A percentile compares a stretch with the other conserved stretches of the same genome.
These are phyloP conservation scores for Favolaschia claudopus DNA, from an alignment of 768 basidiomycete species.

Conservation along the genomic window DNA sequence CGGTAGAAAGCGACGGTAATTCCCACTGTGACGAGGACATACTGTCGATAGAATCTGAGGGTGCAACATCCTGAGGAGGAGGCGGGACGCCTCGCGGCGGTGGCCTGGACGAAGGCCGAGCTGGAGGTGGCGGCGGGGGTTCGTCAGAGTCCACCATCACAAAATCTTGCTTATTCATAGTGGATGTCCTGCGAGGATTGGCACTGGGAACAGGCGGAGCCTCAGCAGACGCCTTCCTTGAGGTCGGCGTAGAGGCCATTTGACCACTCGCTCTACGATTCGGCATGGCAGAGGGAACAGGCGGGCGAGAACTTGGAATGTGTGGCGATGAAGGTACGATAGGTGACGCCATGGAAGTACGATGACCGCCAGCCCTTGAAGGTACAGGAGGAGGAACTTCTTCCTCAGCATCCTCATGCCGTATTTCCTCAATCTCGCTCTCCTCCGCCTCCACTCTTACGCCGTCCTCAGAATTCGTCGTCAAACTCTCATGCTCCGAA, in stretches of 20 bases:
- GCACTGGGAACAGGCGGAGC: slow-evolving; percentile 22
- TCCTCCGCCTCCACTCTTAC: slow-evolving; percentile 75
- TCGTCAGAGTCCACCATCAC: slow-evolving; percentile 64
- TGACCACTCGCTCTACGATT: slow-evolving; percentile 49
- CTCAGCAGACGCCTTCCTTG: slow-evolving; percentile 48
- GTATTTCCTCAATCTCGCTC: slow-evolving; percentile 75
- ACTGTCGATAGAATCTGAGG: slow-evolving; percentile 34
- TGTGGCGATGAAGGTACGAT: slow-evolving; percentile 57
- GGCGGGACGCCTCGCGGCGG: slow-evolving; percentile 50
- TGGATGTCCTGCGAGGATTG: slow-evolving; percentile 33
- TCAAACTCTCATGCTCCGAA: slow-evolving; percentile 53
- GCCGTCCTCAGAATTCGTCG: slow-evolving; percentile 60
- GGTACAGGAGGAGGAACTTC: slow-evolving; percentile 65
- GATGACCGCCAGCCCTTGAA: slow-evolving; percentile 48
- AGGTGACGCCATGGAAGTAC: slow-evolving; percentile 30
- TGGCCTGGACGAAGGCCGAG: slow-evolving; percentile 39
- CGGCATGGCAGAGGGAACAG: slow-evolving; percentile 45
- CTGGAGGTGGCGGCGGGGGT: slow-evolving; percentile 53
- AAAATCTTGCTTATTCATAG: slow-evolving; percentile 49
- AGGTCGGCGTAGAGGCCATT: slow-evolving; percentile 36
- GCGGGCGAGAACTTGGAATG: slow-evolving; percentile 46
- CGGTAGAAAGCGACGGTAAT: slow-evolving; percentile 64
- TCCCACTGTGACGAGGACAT: slow-evolving; percentile 66
- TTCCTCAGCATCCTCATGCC: slow-evolving; percentile 62
- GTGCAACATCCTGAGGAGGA: slow-evolving; percentile 37